phyloP scores from a whole-genome alignment of 768 basidiomycete species.

The Russula griseocarnosa region DNA sequence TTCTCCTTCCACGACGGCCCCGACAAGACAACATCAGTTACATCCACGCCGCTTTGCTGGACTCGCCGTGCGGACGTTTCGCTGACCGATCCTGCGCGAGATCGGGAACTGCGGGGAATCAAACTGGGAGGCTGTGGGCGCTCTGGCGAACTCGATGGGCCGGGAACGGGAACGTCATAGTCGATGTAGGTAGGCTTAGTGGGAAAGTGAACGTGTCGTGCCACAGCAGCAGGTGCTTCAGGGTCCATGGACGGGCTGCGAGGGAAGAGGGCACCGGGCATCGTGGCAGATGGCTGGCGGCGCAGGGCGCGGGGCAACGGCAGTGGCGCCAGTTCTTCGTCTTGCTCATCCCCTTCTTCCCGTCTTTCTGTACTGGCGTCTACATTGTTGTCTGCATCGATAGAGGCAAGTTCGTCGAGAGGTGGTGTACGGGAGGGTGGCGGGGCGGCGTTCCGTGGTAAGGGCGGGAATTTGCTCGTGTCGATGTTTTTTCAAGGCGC shows the following conservation, averaged over 20 bases:
- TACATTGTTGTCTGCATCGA: not conserved
- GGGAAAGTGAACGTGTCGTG: constrained; percentile 44
- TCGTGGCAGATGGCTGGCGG: constrained; percentile 50
- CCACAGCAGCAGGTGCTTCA: constrained; percentile 37
- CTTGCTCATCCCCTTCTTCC: constrained; percentile 12
- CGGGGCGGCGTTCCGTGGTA: not conserved
- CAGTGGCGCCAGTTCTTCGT: constrained; percentile 31
- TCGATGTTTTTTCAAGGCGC: not conserved
- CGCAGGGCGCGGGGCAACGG: constrained; percentile 37
- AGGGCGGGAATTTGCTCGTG: not conserved
- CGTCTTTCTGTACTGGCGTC: constrained; percentile 26
- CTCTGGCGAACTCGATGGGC: constrained; percentile 21
- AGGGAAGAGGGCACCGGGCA: constrained; percentile 78
- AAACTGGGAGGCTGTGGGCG: not conserved
- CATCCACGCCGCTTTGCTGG: not conserved
- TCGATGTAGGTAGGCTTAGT: constrained; percentile 13
- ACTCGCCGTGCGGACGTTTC: not conserved
- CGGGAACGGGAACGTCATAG: constrained; percentile 9
- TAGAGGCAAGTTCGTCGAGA: not conserved
- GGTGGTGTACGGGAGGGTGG: not conserved
- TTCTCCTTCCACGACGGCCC: constrained; percentile 28
- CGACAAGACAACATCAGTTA: not conserved
- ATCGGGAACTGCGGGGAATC: constrained; percentile 10
- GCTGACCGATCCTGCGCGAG: constrained; percentile 8
- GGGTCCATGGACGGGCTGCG: constrained; percentile 57